phyloP scores from a whole-genome alignment of 495 filamentous ascomycete species.

The Amphirosellinia nigrospora region DNA sequence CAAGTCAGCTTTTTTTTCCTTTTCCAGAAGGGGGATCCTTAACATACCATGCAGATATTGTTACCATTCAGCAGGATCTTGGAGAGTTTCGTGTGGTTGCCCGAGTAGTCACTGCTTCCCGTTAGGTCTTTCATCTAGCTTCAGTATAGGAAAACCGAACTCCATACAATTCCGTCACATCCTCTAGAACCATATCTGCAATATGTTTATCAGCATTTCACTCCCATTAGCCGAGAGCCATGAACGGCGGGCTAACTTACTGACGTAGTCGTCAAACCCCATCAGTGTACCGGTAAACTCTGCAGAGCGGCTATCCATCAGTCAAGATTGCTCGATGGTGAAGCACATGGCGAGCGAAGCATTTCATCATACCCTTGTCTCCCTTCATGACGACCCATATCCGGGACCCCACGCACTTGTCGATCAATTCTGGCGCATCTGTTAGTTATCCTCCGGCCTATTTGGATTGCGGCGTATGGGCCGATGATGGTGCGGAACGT shows the following conservation, averaged over 20 bases:
- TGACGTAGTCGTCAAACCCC: conserved; percentile 99
- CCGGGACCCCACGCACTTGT: conserved; percentile 95
- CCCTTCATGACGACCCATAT: conserved; percentile 99
- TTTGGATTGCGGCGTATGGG: not conserved
- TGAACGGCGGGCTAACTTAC: conserved; percentile 63
- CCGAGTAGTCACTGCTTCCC: conserved; percentile 79
- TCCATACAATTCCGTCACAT: conserved; percentile 91
- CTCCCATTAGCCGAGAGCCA: conserved; percentile 21
- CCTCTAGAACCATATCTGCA: conserved; percentile 95
- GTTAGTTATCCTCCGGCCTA: conserved; percentile 27
- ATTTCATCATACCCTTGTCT: conserved; percentile 74
- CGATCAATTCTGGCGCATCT: conserved; percentile 80
- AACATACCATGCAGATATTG: conserved; percentile 95
- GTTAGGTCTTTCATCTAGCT: conserved; percentile 19
- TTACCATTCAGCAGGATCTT: conserved; percentile 98
- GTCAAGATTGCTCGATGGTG: conserved; percentile 6
- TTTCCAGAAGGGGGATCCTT: not conserved
- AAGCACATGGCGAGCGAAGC: not conserved
- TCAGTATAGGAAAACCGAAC: not conserved
- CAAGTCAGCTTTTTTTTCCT: conserved; percentile 21
- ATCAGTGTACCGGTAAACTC: conserved; percentile 93
- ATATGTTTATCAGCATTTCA: not conserved
- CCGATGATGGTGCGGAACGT: conserved; percentile 32
- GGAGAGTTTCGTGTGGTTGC: conserved; percentile 81
- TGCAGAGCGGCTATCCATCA: conserved; percentile 41